Conservation (phyloP, 1,284 basidiomycete genomes). For the Dichomitus squalens region DNA sequence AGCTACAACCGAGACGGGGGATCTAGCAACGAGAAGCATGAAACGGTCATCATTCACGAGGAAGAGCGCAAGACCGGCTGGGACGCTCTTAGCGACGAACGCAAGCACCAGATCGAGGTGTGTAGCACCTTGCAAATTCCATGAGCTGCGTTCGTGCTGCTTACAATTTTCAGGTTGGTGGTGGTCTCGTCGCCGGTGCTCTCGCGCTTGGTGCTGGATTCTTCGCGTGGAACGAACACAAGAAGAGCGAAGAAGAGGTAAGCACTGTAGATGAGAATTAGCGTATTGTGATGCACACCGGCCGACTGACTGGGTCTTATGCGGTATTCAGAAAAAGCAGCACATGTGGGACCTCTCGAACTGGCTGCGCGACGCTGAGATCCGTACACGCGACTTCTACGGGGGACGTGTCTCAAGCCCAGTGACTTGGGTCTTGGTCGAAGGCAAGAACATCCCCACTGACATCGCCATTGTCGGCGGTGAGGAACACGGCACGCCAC, state of each 20-base stretch:
- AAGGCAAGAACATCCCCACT: slow-evolving; percentile 59
- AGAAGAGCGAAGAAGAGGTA: slow-evolving; percentile 61
- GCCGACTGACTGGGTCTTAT: not conserved
- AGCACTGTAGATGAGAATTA: slow-evolving; percentile 5
- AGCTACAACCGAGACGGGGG: slow-evolving; percentile 3
- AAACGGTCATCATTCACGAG: slow-evolving; percentile 39
- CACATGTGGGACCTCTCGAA: slow-evolving; percentile 50
- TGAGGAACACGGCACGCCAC: slow-evolving; percentile 48
- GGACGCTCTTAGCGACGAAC: slow-evolving; percentile 54
- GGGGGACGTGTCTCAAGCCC: slow-evolving; percentile 48
- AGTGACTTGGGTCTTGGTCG: slow-evolving; percentile 61
- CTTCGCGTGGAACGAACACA: slow-evolving; percentile 55
- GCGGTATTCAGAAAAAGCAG: slow-evolving; percentile 47
- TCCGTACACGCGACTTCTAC: slow-evolving; percentile 52
- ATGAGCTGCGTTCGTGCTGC: not conserved
- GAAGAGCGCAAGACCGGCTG: slow-evolving; percentile 59
- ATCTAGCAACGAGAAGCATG: slow-evolving; percentile 9
- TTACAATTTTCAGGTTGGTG: slow-evolving; percentile 53
- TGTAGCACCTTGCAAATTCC: slow-evolving; percentile 5
- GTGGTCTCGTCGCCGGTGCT: slow-evolving; percentile 58
- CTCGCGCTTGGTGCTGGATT: slow-evolving; percentile 54
- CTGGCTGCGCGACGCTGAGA: slow-evolving; percentile 62
- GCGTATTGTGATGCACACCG: too few relatives aligned
- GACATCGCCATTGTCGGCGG: slow-evolving; percentile 57
- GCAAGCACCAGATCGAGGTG: slow-evolving; percentile 64